phyloP scores from a whole-genome alignment of 129 eudicot species.

The Deinandra increscens region DNA sequence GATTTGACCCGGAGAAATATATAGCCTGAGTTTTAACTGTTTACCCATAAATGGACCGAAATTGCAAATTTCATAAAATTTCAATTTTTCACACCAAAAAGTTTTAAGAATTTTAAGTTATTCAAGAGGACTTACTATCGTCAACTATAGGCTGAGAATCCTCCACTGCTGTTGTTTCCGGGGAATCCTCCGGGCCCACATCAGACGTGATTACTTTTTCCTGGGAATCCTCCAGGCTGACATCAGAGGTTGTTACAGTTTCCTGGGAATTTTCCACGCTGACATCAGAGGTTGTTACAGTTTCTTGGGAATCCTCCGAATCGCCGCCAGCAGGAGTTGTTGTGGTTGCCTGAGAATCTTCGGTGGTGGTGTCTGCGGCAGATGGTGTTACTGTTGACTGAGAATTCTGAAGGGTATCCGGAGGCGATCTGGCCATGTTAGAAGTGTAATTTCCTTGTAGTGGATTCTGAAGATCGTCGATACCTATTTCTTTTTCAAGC shows the following conservation, averaged over 20 bases:
- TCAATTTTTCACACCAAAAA: not conserved
- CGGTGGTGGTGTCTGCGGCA: conserved; percentile 15
- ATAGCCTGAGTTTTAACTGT: not conserved
- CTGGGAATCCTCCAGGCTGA: conserved; percentile 28
- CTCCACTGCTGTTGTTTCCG: conserved; percentile 22
- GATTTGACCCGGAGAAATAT: not conserved
- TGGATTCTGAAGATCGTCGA: conserved; percentile 65
- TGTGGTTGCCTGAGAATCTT: conserved; percentile 29
- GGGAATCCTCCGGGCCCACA: conserved; percentile 32
- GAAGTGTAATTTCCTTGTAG: conserved; percentile 42
- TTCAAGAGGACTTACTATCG: conserved; percentile 42
- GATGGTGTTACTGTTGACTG: conserved; percentile 30
- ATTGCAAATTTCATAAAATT: not conserved
- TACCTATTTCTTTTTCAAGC: conserved; percentile 90
- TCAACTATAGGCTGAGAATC: conserved; percentile 42
- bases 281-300: conserved; percentile 15
- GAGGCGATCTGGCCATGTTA: conserved; percentile 33
- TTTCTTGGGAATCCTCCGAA: conserved; percentile 39
- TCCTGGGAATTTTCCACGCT: conserved; percentile 30
- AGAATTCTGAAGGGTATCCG: conserved; percentile 34
- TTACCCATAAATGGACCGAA: not conserved
- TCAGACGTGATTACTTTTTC: conserved; percentile 14
- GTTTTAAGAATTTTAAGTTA: not conserved
- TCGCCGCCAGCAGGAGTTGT: conserved; percentile 19
- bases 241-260: conserved; percentile 6